Percentiles rank a stretch among this genome's conserved stretches.
phyloP scores from a whole-genome alignment of 306 rosid genomes.

The Vachellia pachyceras region DNA sequence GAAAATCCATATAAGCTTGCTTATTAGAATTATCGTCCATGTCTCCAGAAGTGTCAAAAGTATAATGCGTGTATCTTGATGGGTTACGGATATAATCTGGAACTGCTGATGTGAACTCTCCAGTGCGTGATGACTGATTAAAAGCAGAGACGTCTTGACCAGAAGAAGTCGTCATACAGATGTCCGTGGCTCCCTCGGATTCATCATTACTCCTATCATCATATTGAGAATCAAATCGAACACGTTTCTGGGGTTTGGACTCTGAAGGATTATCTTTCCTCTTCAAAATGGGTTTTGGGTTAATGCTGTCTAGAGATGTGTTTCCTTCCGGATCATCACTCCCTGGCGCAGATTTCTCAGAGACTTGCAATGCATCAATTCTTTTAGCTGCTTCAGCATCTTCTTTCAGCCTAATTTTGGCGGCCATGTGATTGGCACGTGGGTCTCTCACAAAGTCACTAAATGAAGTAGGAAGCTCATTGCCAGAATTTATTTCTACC shows the following conservation, averaged over 20 bases:
- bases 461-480: conserved; percentile 57
- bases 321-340: conserved; percentile 29
- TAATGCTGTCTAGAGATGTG: conserved; percentile 35
- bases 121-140: conserved; percentile 33
- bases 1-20: conserved; percentile 79
- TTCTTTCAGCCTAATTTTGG: conserved; percentile 66
- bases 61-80: conserved; percentile 68
- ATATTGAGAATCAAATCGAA: conserved; percentile 76
- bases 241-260: conserved; percentile 67
- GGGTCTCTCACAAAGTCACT: conserved; percentile 67
- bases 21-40: conserved; percentile 78
- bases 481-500: conserved; percentile 58
- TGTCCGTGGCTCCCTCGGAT: conserved; percentile 43
- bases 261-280: conserved; percentile 62
- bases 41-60: conserved; percentile 66
- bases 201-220: conserved; percentile 43
- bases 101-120: conserved; percentile 58
- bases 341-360: conserved; percentile 47
- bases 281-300: conserved; percentile 85
- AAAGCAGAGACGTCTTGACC: conserved; percentile 39
- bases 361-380: conserved; percentile 59
- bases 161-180: conserved; percentile 41
- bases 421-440: conserved; percentile 88
- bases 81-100: conserved; percentile 85
- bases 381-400: conserved; percentile 68